phyloP scores from a whole-genome alignment of 768 basidiomycete genomes.

The Suillus discolor region DNA sequence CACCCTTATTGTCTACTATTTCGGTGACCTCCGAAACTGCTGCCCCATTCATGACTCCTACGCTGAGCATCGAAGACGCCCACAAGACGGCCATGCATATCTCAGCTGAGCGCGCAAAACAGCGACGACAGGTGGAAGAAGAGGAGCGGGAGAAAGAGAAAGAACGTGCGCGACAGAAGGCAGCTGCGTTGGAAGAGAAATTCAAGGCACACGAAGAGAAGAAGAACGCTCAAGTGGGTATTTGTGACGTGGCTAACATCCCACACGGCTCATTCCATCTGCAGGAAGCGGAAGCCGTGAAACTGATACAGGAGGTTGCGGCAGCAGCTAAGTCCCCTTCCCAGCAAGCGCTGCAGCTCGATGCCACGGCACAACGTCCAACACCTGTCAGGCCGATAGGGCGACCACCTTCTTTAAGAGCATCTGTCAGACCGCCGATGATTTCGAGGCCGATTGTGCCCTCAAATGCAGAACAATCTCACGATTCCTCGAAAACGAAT shows the following conservation, averaged over 20 bases:
- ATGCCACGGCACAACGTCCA: conserved; percentile 12
- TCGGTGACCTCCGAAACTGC: conserved; percentile 41
- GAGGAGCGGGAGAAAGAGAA: conserved; percentile 78
- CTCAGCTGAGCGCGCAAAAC: conserved; percentile 82
- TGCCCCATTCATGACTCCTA: conserved; percentile 25
- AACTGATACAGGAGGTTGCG: conserved; percentile 51
- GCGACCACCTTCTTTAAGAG: conserved; percentile 38
- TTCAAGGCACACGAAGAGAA: conserved; percentile 43
- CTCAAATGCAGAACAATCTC: conserved; percentile 27
- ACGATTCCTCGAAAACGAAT: conserved; percentile 40
- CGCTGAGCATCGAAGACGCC: conserved; percentile 61
- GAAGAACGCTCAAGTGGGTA: conserved; percentile 23
- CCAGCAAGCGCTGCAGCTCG: conserved; percentile 12
- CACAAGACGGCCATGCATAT: conserved; percentile 80
- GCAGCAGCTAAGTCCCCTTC: conserved; percentile 40
- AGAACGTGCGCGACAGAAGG: conserved; percentile 81
- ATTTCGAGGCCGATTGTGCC: conserved; percentile 9
- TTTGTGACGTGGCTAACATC: conserved; percentile 12
- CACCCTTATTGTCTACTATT: conserved; percentile 46
- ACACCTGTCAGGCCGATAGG: conserved; percentile 22
- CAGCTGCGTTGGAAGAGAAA: conserved; percentile 70
- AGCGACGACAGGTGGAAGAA: conserved; percentile 81
- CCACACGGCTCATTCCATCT: conserved; percentile 17
- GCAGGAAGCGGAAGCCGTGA: conserved; percentile 41
- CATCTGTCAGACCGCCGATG: conserved; percentile 26